Percentiles rank a stretch among this genome's conserved stretches.
Conservation (phyloP, 2,329 filamentous ascomycete species). For the Nigrospora osmanthi region DNA sequence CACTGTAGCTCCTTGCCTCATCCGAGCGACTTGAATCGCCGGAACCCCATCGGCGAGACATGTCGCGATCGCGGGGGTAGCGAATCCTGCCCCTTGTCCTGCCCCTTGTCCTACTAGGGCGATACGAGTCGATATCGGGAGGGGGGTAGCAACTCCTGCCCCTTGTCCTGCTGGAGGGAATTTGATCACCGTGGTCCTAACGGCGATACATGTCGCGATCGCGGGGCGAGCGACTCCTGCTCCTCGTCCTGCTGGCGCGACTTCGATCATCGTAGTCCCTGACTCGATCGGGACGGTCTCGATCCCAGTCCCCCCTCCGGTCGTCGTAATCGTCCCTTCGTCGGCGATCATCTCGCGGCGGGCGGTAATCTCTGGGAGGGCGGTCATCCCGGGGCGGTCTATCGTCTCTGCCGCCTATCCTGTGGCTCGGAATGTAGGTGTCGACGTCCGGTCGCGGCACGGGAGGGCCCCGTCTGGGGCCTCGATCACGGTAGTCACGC, state of each 20-base stretch:
- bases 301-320: slow-evolving; percentile 29
- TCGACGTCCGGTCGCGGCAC: slow-evolving; percentile 29
- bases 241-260: slow-evolving; percentile 31
- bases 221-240: slow-evolving; percentile 37
- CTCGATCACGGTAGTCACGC: slow-evolving; percentile 11
- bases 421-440: slow-evolving; percentile 43
- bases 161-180: too few species aligned
- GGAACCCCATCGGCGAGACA: too few species aligned
- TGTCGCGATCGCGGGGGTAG: too few species aligned
- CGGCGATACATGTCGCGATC: slow-evolving; percentile 40
- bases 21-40: too few species aligned
- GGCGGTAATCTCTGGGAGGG: slow-evolving; percentile 19
- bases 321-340: slow-evolving; percentile 27
- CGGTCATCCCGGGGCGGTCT: slow-evolving; percentile 18
- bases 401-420: slow-evolving; percentile 21
- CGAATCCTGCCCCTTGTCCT: too few species aligned
- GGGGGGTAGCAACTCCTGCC: too few species aligned
- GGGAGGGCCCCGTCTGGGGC: background rate
- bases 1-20: too few species aligned
- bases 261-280: slow-evolving; percentile 24
- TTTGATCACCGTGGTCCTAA: slow-evolving; percentile 22
- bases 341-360: slow-evolving; percentile 26
- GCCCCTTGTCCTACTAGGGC: too few species aligned
- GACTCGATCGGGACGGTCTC: slow-evolving; percentile 12
- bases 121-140: too few species aligned